These are phyloP conservation scores for Clohesyomyces aquaticus DNA, from an alignment of 495 filamentous ascomycete genomes.

Conservation along the genomic window DNA sequence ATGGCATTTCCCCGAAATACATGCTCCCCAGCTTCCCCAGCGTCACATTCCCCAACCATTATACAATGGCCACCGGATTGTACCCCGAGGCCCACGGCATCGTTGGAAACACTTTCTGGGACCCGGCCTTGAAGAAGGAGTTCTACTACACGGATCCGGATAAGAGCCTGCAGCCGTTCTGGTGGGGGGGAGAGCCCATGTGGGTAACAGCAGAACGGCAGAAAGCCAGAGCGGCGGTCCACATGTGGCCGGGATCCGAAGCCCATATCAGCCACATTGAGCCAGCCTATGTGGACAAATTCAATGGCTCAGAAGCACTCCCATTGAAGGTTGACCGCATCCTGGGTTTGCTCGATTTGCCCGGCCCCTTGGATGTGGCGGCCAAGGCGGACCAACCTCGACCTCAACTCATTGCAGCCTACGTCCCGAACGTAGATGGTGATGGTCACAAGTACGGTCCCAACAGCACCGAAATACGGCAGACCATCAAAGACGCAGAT, in stretches of 20 bases:
- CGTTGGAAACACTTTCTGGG: constrained; percentile 94
- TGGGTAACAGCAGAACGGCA: constrained; percentile 89
- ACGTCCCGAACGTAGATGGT: constrained; percentile 87
- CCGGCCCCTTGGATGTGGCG: constrained; percentile 60
- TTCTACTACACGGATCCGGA: constrained; percentile 83
- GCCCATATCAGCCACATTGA: constrained; percentile 70
- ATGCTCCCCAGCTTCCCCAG: constrained; percentile 94
- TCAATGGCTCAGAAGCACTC: constrained; percentile 74
- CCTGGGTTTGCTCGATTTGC: constrained; percentile 78
- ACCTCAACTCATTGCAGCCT: constrained; percentile 90
- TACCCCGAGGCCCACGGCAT: constrained; percentile 93
- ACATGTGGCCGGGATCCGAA: constrained; percentile 99
- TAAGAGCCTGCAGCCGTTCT: constrained; percentile 75
- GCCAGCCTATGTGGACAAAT: constrained; percentile 79
- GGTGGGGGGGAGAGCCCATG: constrained; percentile 93
- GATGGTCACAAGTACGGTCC: constrained; percentile 88
- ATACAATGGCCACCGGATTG: constrained; percentile 88
- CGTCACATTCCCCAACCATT: constrained; percentile 98
- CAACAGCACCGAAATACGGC: constrained; percentile 85
- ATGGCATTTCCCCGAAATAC: constrained; percentile 85
- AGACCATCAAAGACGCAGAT: constrained; percentile 76
- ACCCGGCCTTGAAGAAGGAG: constrained; percentile 71
- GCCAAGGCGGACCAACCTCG: constrained; percentile 52
- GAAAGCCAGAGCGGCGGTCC: constrained; percentile 75
- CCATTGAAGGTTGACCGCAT: constrained; percentile 75